Base-by-base conservation (phyloP, 1,139 yeast species). In the Taiozyma sp. region DNA sequence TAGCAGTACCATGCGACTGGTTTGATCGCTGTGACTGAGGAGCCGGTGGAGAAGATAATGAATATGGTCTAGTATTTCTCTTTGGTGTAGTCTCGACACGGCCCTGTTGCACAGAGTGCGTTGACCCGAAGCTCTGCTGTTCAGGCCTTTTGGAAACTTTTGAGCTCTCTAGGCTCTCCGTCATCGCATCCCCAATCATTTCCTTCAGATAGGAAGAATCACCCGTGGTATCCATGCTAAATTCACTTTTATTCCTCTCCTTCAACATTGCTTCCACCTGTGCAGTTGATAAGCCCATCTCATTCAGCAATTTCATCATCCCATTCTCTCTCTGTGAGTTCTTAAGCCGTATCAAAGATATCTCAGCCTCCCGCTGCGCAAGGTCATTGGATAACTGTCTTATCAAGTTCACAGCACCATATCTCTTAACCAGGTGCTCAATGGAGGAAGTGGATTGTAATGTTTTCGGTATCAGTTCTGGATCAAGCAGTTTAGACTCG, bases 301-400 rank as follows among this genome's bases (percentile, higher is more conserved):
- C 77, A 40, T 68, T 70, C 50, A 79, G 68, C 54, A 80, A 55
- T 46, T 67, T 68, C 32, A 70, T 63, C 51, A 80, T 66, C 51
- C 69, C 72, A 46, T 76, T 74, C 57, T 79, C 83, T 9, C 79
- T 63, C 34, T 66, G 67, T 51, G 77, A 76, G 51, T 69, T 69
- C 49, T 70, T 72, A 53, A 73, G 70, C 23, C 78, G 67, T 39
- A 74, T 57, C 39, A 75, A 57, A 4, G 73, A 66, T 45, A 79
- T 65, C 56, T 79, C 81, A 3, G 76, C 69, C 53, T 80, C 83
- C 44, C 79, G 71, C 42, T 70, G 68, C 1, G 81, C 78, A 51
- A 80, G 61, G 54, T 80, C 84, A 0, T 70, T 58, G 0, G 82
- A 77, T 30, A 80, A 64, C 58, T 79, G 84, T 39, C 76, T 68